These are phyloP conservation scores for Penicillium atrosanguineum DNA, from an alignment of 495 filamentous ascomycete genomes.

Conservation along the genomic window DNA sequence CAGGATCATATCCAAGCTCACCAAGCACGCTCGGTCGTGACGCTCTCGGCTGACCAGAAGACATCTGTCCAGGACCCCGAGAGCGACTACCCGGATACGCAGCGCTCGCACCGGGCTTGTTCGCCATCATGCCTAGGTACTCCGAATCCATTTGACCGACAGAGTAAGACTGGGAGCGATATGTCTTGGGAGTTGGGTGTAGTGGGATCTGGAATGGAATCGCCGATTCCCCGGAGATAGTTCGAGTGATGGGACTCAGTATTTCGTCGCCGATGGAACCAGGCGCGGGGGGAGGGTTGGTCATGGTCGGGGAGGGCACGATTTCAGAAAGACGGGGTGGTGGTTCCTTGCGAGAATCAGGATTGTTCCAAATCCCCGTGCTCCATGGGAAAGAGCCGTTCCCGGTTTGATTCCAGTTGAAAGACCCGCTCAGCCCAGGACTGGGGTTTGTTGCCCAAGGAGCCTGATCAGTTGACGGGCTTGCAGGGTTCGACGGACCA, in stretches of 20 bases:
- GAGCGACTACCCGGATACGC: slow-evolving; percentile 40
- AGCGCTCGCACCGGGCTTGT: slow-evolving; percentile 34
- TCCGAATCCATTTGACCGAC: slow-evolving; percentile 88
- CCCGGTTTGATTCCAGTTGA: slow-evolving; percentile 58
- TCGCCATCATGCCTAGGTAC: slow-evolving; percentile 38
- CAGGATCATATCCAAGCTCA: slow-evolving; percentile 69
- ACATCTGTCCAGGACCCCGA: slow-evolving; percentile 55
- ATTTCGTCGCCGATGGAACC: slow-evolving; percentile 47
- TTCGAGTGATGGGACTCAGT: slow-evolving; percentile 53
- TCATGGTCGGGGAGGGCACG: slow-evolving; percentile 72
- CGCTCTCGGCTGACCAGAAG: slow-evolving; percentile 73
- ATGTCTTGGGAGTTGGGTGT: slow-evolving; percentile 87
- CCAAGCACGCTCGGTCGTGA: slow-evolving; percentile 85
- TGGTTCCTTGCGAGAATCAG: slow-evolving; percentile 69
- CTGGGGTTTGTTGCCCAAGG: slow-evolving; percentile 59
- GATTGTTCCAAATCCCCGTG: slow-evolving; percentile 69
- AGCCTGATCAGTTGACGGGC: slow-evolving; percentile 66
- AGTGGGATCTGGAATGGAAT: slow-evolving; percentile 90
- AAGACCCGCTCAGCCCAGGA: slow-evolving; percentile 46
- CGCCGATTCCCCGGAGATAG: slow-evolving; percentile 53
- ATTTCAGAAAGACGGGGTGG: slow-evolving; percentile 72
- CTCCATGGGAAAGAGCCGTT: slow-evolving; percentile 67
- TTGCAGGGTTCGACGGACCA: slow-evolving; percentile 70
- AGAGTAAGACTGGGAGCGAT: slow-evolving; percentile 95
- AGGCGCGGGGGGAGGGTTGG: slow-evolving; percentile 49